Percentiles rank a stretch among this genome's conserved stretches.
Evolutionary conservation across 2,329 filamentous ascomycete genomes (phyloP).

Genomic region (Lizonia empirigonia): DNA sequence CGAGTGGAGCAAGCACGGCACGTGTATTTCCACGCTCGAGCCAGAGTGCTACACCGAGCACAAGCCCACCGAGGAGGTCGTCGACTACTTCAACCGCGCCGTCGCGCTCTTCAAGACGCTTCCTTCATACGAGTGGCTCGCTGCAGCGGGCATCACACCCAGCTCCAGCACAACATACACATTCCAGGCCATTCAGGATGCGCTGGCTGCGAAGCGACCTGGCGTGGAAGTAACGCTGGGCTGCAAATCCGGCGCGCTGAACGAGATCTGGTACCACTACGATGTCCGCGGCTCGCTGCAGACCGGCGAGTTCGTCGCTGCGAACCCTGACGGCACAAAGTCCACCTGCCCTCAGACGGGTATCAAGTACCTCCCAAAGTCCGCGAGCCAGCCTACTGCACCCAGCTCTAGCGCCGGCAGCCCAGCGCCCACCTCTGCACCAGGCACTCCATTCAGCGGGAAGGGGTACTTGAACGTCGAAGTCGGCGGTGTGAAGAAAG

Average conservation of each 20-base stretch:
- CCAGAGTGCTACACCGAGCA: conserved; percentile 67
- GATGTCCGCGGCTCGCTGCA: conserved; percentile 65
- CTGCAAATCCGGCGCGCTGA: conserved; percentile 56
- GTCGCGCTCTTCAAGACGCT: conserved; percentile 70
- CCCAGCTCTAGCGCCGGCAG: conserved; percentile 36
- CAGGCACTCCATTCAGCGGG: conserved; percentile 59
- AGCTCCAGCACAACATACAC: conserved; percentile 66
- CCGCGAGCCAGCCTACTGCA: conserved; percentile 30
- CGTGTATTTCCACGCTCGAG: conserved; percentile 72
- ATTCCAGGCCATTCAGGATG: conserved; percentile 61
- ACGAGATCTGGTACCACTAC: conserved; percentile 68
- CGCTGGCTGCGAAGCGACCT: conserved; percentile 59
- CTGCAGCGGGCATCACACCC: conserved; percentile 65
- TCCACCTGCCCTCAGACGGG: conserved; percentile 67
- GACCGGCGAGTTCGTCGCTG: conserved; percentile 64
- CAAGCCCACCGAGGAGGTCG: conserved; percentile 65
- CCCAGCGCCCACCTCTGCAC: conserved; percentile 40
- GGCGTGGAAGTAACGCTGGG: conserved; percentile 65
- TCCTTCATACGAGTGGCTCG: conserved; percentile 68
- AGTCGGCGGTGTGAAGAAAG: conserved; percentile 55
- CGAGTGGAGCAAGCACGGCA: conserved; percentile 76
- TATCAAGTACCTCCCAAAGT: conserved; percentile 70
- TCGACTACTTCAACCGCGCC: conserved; percentile 70
- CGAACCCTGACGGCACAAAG: conserved; percentile 62
- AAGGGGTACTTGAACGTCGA: conserved; percentile 65